Evolutionary conservation across 768 basidiomycete genomes (phyloP), one percentile per base, ranked within the genome.

Genomic region (Collybia sp.): DNA sequence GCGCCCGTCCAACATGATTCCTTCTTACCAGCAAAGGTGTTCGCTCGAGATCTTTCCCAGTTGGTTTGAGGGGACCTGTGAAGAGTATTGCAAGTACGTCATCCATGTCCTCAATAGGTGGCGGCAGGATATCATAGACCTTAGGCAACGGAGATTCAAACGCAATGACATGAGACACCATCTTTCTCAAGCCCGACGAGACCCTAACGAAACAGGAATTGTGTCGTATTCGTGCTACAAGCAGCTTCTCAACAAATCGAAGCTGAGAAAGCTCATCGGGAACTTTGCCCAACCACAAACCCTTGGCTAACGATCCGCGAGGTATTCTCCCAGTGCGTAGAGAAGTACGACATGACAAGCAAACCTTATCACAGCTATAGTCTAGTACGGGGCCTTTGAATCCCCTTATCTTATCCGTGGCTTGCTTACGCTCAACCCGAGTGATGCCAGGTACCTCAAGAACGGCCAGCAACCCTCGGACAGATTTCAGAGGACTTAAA

Each of bases 271-370:
- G 45, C 18, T 43, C 56, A 2, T 33, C 1, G 5, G 63, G 67
- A 2, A 66, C 54, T 16, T 61, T 48, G 6, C 67, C 67, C 12
- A 69, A 6, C 65, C 66, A 68, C 5, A 64, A 44, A 0, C 61
- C 61, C 48, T 62, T 67, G 1, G 59, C 63, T 13, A 68, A 42
- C 4, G 62, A 45, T 8, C 11, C 32, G 5, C 33, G 25, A 6
- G 53, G 53, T 11, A 46, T 25, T 25, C 42, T 39, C 2, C 39
- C 43, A n/a, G 47, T 49, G 4, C 30, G 39, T 13, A 52, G 17
- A 17, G 9, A 8, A 4, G 6, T 13, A 2, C 39, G 25, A 41
- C 51, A 52, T 9, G 25, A 12, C 13, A 36, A 30, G 48, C 56
- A 57, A 1, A 57, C 41, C 11, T 32, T 12, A 15, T 44, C 13